Evolutionary conservation across 2,329 filamentous ascomycete genomes (phyloP).

Genomic region (Neofusicoccum cordaticola): DNA sequence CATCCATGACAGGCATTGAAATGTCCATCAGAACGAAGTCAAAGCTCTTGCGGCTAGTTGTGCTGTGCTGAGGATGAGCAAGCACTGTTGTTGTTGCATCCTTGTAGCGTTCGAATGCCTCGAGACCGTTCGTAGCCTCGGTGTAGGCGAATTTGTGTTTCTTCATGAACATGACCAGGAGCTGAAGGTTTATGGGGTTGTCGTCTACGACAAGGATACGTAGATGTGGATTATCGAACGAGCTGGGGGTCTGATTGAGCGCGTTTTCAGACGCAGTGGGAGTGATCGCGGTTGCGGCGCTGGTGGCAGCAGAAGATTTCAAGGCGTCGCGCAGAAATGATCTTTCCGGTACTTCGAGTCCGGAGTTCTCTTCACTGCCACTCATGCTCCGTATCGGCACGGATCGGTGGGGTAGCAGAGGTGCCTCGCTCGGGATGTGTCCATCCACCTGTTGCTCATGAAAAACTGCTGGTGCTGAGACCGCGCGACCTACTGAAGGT

Average conservation of each 20-base stretch:
- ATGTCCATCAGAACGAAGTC: conserved; percentile 48
- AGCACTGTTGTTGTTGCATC: background rate
- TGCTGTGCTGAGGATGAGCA: background rate
- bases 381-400: conserved; percentile 1
- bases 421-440: background rate
- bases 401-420: background rate
- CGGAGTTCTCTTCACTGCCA: conserved; percentile 1
- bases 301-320: background rate
- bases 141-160: conserved; percentile 34
- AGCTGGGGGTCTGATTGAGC: background rate
- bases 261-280: background rate
- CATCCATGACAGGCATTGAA: conserved; percentile 57
- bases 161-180: conserved; percentile 36
- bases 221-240: conserved; percentile 2
- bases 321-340: conserved; percentile 10
- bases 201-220: conserved; percentile 38
- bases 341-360: conserved; percentile 5
- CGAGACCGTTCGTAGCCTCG: conserved; percentile 36
- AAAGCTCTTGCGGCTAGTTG: conserved; percentile 20
- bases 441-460: background rate
- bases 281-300: background rate
- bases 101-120: conserved; percentile 35
- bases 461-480: conserved; percentile 7
- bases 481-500: background rate
- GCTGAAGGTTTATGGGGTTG: conserved; percentile 40